Conservation (phyloP, 768 basidiomycete species). For the Exsudoporus frostii region DNA sequence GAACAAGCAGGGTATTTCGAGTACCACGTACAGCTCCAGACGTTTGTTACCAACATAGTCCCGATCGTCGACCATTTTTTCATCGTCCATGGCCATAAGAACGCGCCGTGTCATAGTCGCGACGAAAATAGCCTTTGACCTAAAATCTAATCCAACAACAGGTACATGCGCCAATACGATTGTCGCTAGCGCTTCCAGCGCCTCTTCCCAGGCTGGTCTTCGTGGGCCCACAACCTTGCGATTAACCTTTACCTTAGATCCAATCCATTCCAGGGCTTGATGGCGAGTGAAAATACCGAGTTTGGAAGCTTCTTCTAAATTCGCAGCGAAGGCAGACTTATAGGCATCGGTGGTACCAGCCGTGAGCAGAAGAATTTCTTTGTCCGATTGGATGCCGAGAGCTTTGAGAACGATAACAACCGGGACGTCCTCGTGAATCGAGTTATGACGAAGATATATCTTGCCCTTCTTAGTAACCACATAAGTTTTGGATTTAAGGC, state of each 20-base stretch:
- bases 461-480: slow-evolving; percentile 92
- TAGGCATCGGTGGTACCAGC: slow-evolving; percentile 90
- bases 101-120: slow-evolving; percentile 97
- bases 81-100: slow-evolving; percentile 94
- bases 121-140: slow-evolving; percentile 93
- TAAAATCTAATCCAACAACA: slow-evolving; percentile 83
- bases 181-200: slow-evolving; percentile 92
- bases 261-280: slow-evolving; percentile 94
- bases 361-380: slow-evolving; percentile 92
- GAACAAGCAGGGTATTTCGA: slow-evolving; percentile 2
- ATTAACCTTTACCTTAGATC: slow-evolving; percentile 87
- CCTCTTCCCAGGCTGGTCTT: slow-evolving; percentile 90
- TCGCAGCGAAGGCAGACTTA: slow-evolving; percentile 82
- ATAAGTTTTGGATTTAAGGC: slow-evolving; percentile 95
- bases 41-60: slow-evolving; percentile 99
- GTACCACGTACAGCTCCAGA: slow-evolving; percentile 77
- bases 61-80: slow-evolving; percentile 95
- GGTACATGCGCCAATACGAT: slow-evolving; percentile 97
- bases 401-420: slow-evolving; percentile 96
- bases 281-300: slow-evolving; percentile 88
- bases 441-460: slow-evolving; percentile 97
- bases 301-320: slow-evolving; percentile 91
- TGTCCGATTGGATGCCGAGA: slow-evolving; percentile 93
- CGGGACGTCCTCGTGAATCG: slow-evolving; percentile 94
- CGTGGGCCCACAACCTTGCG: slow-evolving; percentile 76